Base-by-base conservation (phyloP, 2,329 filamentous ascomycete species). In the Penicillium rolfsii region DNA sequence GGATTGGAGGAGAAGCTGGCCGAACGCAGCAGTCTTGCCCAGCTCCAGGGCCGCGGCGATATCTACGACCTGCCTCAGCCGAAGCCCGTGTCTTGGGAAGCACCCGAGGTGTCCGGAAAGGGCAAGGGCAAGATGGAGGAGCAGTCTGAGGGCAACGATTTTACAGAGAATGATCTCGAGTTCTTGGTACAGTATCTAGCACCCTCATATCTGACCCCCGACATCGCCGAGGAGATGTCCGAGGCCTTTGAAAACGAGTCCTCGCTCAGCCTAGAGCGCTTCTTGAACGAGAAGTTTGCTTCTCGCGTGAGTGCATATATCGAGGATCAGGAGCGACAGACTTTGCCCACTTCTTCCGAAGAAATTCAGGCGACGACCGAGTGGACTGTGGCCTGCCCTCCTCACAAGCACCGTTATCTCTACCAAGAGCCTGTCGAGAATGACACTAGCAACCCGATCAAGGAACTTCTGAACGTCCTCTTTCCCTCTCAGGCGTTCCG, bases 371-470 rank as follows among this genome's bases (percentile, higher is more conserved):
- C 82, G 49, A 79, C 79, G 63, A 85, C 81, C 45, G 78, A 79
- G 0, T 95, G 91, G 91, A 86, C 84, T 62, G 89, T 96, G 8
- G 91, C 95, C 6, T 85, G 87, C 35, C 95, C 95, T 41, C 95
- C 95, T 0, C 93, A 99, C 80, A 99, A 99, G 80, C 93, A 97
- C 73, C 91, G 93, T 14, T 99, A 90, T 75, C 82, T 97, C 2
- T 99, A 95, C 77, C 85, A 91, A 61, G 87, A 92, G 67, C 76
- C 79, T 33, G 64, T 67, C 3, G 65, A 76, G 59, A 45, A 74
- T 71, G 61, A 71, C 66, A 54, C 71, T 67, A 67, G 76, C 60
- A 65, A 48, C 76, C 79, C 91, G 0, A 83, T 96, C 61, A 86
- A 89, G 57, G 91, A 96, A 74, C 82, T 99, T 8, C 78, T 97